Base-by-base conservation (phyloP, 2,329 filamentous ascomycete species). In the Aureobasidium uvarum region DNA sequence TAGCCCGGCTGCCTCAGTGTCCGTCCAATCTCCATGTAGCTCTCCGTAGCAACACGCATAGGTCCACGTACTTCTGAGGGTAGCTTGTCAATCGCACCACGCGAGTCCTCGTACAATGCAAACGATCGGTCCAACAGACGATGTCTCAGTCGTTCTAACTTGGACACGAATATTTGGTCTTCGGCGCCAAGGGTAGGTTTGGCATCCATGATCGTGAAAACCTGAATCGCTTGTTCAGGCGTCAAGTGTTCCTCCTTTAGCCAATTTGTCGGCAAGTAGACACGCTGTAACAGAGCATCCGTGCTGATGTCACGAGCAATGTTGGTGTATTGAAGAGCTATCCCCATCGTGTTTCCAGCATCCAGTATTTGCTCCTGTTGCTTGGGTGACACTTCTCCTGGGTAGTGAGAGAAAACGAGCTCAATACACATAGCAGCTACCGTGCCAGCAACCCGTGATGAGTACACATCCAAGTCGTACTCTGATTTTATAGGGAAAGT, bases 281-380 rank as follows among this genome's bases (percentile, higher is more conserved):
- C 88, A 7, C 89, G 83, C 1, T 81, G 81, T 41, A 89, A 85
- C 16, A 78, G 76, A 0, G 89, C 87, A 70, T 92, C 89, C 2
- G 86, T 85, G 3, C 78, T 75, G n/a, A 92, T 86, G 71, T 92
- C 89, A 25, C 89, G 85, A 3, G 88, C 86, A 67, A 92, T 91
- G 71, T 92, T 92, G 70, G 90, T 85, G 70, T 89, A 91, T 71
- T 92, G 89, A n/a, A 92, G 77, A 1, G 89, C 89, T 39, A 89
- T 82, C 0, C 89, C 89, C 89, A 91, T 91, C 33, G 81, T 79
- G 23, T 81, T 80, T 1, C 87, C 87, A 0, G 86, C 83, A 18
- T 77, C 71, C 16, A 87, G 77, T 6, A 90, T 79, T 2, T 77
- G 71, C 16, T 78, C 72, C 48, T 79, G 75, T 50, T 74, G 66